Conservation (phyloP, 371 early-diverging fungal species). For the Actinomucor elegans region DNA sequence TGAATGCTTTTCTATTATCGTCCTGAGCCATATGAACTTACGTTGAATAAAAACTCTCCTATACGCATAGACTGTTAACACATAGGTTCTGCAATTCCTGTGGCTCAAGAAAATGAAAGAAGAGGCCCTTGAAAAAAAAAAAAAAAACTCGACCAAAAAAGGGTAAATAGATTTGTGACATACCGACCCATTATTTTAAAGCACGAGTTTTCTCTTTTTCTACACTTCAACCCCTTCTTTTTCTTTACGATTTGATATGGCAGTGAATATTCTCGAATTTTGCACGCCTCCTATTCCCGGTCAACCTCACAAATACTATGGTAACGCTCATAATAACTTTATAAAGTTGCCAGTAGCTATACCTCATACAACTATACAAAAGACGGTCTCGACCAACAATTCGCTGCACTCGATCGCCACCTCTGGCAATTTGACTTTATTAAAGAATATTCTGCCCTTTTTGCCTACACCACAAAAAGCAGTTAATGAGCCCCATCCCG, state of each 20-base stretch:
- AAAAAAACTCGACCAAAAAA: too few relatives aligned
- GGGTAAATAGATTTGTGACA: too few relatives aligned
- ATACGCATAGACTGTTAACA: too few relatives aligned
- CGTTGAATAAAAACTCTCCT: too few relatives aligned
- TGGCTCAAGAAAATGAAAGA: too few relatives aligned
- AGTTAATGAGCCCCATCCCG: conserved; percentile 48
- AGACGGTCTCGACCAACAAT: conserved; percentile 12
- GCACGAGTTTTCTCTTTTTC: too few relatives aligned
- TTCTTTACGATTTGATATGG: conserved; percentile 14
- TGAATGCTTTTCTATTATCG: too few relatives aligned
- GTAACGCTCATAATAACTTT: conserved; percentile 55
- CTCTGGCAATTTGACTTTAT: conserved; percentile 35
- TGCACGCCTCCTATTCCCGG: conserved; percentile 69
- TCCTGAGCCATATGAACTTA: too few relatives aligned
- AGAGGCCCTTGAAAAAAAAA: too few relatives aligned
- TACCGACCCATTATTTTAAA: too few relatives aligned
- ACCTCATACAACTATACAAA: conserved; percentile 13
- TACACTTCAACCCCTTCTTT: background rate
- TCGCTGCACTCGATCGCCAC: conserved; percentile 38
- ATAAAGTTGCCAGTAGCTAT: conserved; percentile 48
- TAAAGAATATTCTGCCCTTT: conserved; percentile 31
- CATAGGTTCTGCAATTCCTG: too few relatives aligned
- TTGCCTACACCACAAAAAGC: conserved; percentile 41
- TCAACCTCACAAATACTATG: conserved; percentile 66
- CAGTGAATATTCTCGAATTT: conserved; percentile 40